phyloP scores from a whole-genome alignment of 768 basidiomycete species.

The Pulveroboletus sp. region DNA sequence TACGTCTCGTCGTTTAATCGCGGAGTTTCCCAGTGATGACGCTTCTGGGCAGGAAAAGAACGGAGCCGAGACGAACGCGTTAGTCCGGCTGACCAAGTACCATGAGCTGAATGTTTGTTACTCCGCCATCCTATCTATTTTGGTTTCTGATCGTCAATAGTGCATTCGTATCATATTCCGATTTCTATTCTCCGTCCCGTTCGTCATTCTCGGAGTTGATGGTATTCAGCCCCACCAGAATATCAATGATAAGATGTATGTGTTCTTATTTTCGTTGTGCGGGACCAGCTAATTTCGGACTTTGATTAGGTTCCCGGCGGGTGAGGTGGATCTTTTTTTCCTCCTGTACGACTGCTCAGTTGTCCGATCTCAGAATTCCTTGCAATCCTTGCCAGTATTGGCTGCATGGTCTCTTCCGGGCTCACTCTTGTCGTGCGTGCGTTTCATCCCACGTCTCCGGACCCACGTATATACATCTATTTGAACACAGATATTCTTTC shows the following conservation, averaged over 20 bases:
- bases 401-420: conserved; percentile 61
- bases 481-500: conserved; percentile 68
- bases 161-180: conserved; percentile 71
- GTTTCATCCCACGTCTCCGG: not conserved
- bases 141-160: conserved; percentile 32
- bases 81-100: conserved; percentile 73
- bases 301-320: conserved; percentile 23
- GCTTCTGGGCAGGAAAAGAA: conserved; percentile 43
- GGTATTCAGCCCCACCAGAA: conserved; percentile 58
- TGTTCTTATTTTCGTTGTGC: not conserved
- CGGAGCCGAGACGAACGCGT: conserved; percentile 58
- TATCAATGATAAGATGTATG: conserved; percentile 59
- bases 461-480: not conserved
- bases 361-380: conserved; percentile 47
- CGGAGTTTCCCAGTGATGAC: not conserved
- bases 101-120: conserved; percentile 73
- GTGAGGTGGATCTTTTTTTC: conserved; percentile 2
- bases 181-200: conserved; percentile 61
- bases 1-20: conserved; percentile 29
- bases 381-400: conserved; percentile 52
- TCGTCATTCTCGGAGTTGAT: conserved; percentile 64
- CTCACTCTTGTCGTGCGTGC: conserved; percentile 62
- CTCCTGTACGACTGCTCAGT: not conserved
- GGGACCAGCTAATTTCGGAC: not conserved
- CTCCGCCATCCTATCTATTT: not conserved